Base-by-base conservation (phyloP, 2,329 filamentous ascomycete genomes). In the Sclerotinia minor region DNA sequence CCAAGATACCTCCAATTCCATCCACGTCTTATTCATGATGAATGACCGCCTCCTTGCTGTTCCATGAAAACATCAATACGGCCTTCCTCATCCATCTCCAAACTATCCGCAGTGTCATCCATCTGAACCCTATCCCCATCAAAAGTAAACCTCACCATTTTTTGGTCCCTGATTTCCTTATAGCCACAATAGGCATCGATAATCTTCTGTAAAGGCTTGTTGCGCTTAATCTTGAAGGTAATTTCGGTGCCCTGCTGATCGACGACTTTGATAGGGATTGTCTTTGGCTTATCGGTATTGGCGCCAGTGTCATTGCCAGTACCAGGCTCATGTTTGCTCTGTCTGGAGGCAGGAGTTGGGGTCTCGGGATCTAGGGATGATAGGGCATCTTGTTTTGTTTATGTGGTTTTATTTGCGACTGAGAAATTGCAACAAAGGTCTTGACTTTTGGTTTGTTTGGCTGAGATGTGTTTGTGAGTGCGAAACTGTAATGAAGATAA, bases 201-300 rank as follows among this genome's bases (percentile, higher is more conserved):
- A 3, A 67, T 15, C 47, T 64, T 67, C 13, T 5, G 5, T 8
- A 67, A 11, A 19, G 35, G 26, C 21, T 41, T 64, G 1, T 15
- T n/a, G 26, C 65, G 58, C 59, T 50, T 67, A n/a, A 67, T 52
- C 29, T 55, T 67, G 5, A 67, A 67, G 5, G 26, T 45, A 5
- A 64, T 49, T 11, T 38, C 35, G 21, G 24, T 53, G 5, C 50
- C 38, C 3, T 2, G 15, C 29, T 64, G 49, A 15, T 63, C 57
- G 5, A 21, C 15, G 9, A 67, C 65, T 15, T 5, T 64, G n/a
- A 67, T 24, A 5, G 35, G 21, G 26, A 67, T 49, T 5, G 21
- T 47, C 21, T 26, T 45, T 5, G 58, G 17, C 26, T 64, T 64
- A 11, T 19, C 29, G 1, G 26, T 7, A 21, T 29, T 32, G 5